phyloP scores from a whole-genome alignment of 2,329 filamentous ascomycete genomes.

The Aspergillus clavatus region DNA sequence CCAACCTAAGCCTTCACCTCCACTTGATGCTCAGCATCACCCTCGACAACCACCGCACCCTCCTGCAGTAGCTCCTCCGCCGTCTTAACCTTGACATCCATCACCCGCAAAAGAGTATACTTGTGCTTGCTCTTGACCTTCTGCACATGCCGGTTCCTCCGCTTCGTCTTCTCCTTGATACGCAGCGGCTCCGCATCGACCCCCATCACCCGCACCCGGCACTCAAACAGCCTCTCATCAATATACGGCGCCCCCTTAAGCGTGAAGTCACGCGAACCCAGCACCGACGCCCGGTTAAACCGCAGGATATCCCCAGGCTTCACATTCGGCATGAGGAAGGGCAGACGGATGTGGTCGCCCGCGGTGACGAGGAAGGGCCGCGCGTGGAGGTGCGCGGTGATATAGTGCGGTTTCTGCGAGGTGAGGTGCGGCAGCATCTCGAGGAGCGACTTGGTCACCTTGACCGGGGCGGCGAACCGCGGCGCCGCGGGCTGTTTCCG shows the following conservation, averaged over 20 bases:
- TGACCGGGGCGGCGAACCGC: constrained; percentile 34
- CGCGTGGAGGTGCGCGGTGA: constrained; percentile 45
- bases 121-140: constrained; percentile 83
- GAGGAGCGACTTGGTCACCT: constrained; percentile 40
- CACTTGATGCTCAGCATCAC: constrained; percentile 18
- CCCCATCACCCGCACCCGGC: constrained; percentile 77
- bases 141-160: constrained; percentile 63
- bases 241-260: constrained; percentile 76
- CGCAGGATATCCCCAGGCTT: constrained; percentile 78
- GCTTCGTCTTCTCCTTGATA: constrained; percentile 75
- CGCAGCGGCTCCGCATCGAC: constrained; percentile 76
- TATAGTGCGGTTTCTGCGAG: constrained; percentile 44
- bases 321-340: constrained; percentile 72
- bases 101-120: constrained; percentile 80
- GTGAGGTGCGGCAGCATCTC: constrained; percentile 42
- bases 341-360: constrained; percentile 70
- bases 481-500: constrained; percentile 36
- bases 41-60: constrained; percentile 36
- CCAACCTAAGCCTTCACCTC: constrained; percentile 22
- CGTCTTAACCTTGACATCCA: constrained; percentile 67
- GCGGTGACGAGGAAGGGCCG: constrained; percentile 50
- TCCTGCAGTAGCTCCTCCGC: constrained; percentile 50
- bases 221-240: constrained; percentile 78
- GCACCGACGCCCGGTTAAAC: constrained; percentile 73
- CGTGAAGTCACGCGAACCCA: constrained; percentile 88